Conservation (phyloP, 371 early-diverging fungal species). For the Rhizomucor pusillus region DNA sequence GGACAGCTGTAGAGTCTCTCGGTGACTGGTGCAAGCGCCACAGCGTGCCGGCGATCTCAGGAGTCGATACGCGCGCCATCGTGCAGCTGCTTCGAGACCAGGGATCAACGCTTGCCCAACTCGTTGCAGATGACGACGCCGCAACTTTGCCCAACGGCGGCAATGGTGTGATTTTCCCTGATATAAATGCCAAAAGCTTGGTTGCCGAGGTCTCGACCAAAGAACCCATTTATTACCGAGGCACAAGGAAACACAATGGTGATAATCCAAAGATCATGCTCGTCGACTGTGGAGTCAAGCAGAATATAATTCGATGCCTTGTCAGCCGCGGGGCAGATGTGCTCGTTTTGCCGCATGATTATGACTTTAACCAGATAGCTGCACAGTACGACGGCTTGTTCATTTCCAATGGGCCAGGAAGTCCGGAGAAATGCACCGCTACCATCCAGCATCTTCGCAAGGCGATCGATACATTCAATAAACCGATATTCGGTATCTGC, state of each 20-base stretch:
- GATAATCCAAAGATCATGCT: slow-evolving; percentile 56
- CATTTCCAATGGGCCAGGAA: slow-evolving; percentile 94
- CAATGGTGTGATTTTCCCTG: slow-evolving; percentile 31
- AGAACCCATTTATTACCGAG: slow-evolving; percentile 68
- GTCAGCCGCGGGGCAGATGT: slow-evolving; percentile 78
- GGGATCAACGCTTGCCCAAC: slow-evolving; percentile 88
- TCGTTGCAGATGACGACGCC: slow-evolving; percentile 35
- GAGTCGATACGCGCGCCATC: slow-evolving; percentile 92
- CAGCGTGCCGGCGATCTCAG: slow-evolving; percentile 87
- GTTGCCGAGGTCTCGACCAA: slow-evolving; percentile 58
- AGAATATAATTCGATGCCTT: slow-evolving; percentile 88
- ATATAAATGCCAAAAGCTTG: slow-evolving; percentile 73
- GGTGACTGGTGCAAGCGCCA: slow-evolving; percentile 85
- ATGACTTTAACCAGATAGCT: slow-evolving; percentile 58
- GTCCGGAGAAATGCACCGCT: slow-evolving; percentile 66
- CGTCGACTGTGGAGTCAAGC: slow-evolving; percentile 91
- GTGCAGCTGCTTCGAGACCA: slow-evolving; percentile 91
- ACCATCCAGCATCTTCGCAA: slow-evolving; percentile 69
- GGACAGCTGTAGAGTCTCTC: slow-evolving; percentile 84
- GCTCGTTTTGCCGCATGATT: slow-evolving; percentile 86
- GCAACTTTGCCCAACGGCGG: slow-evolving; percentile 10
- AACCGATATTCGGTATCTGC: slow-evolving; percentile 96
- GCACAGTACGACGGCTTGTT: slow-evolving; percentile 85
- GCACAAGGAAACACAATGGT: slow-evolving; percentile 34
- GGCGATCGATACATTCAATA: slow-evolving; percentile 59